A percentile compares a stretch with the other conserved stretches of the same genome.
Evolutionary conservation across 2,329 filamentous ascomycete genomes (phyloP).

Genomic region (Moelleriella libera): DNA sequence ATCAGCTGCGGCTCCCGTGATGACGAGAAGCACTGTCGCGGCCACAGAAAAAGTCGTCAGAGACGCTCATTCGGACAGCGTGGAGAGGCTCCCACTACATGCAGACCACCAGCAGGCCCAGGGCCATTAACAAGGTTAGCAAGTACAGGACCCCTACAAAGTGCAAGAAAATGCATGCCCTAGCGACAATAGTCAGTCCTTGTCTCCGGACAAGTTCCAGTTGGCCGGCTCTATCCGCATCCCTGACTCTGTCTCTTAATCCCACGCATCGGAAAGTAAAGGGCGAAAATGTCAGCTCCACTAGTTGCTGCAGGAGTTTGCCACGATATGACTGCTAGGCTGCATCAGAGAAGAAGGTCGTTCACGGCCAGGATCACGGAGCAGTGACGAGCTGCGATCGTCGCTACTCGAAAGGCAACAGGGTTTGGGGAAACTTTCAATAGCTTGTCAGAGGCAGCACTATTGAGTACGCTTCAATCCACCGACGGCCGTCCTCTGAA

Average conservation of each 20-base stretch:
- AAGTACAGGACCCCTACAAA: too few relatives aligned
- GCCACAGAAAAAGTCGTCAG: not conserved
- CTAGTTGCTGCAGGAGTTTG: not conserved
- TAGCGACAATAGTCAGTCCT: conserved; percentile 14
- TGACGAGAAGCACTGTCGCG: too few relatives aligned
- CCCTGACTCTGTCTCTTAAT: conserved; percentile 5
- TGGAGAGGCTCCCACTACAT: too few relatives aligned
- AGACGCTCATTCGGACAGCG: conserved; percentile 5
- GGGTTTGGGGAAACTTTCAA: not conserved
- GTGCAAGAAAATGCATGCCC: conserved; percentile 4
- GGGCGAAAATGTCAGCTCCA: not conserved
- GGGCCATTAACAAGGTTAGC: too few relatives aligned
- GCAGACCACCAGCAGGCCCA: too few relatives aligned
- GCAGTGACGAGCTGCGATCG: not conserved
- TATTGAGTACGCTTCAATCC: not conserved
- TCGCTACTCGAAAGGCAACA: not conserved
- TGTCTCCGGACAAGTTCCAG: conserved; percentile 26
- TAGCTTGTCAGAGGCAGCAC: not conserved
- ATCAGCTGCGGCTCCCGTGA: not conserved
- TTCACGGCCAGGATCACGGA: too few relatives aligned
- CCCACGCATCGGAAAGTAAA: conserved; percentile 1
- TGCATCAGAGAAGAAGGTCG: not conserved
- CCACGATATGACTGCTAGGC: not conserved
- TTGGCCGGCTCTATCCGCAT: conserved; percentile 22
- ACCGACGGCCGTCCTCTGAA: not conserved